Base-by-base conservation (phyloP, 192 early-diverging fungal genomes). In the Backusella psychrophila region DNA sequence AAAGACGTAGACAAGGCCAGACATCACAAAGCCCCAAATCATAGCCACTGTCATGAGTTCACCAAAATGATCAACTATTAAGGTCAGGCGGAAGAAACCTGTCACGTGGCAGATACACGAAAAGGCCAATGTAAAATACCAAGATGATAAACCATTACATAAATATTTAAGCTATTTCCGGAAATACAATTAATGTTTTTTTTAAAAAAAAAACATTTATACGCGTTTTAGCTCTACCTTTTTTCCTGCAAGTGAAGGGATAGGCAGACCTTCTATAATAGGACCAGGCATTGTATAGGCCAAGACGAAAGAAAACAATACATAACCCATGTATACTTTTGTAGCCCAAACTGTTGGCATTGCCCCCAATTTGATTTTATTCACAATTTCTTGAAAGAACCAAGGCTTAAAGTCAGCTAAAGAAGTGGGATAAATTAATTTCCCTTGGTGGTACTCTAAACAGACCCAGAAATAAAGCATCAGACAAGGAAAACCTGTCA, bases 391-490 rank as follows among this genome's bases (percentile, higher is more conserved):
- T n/a, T 74, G 69, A 52, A 77, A 79, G 36, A 83, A 67, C 44
- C 82, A 83, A 71, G 75, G 66, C 36, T 77, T 83, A 15, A 87
- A 67, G 17, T 77, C 82, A 33, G 72, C 75, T 23, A 78, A 9
- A 53, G 82, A 80, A 46, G 77, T 80, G 41, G 82, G 82, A 9
- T 41, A 65, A 35, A 77, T 74, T 21, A 93, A 80, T 41, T 81
- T 81, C 35, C 92, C 92, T 74, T 85, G 78, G 80, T 91, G 88
- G 79, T 87, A 88, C 81, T 91, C 88, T 26, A 93, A 81, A 76
- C 89, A 93, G 59, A 90, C 82, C 85, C 89, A 92, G 73, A 91
- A 88, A 77, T 93, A 93, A 76, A 85, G 89, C 92, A 93, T 93
- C 36, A 92, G 81, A 46, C 83, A 74, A 52, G 92, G 92, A 77